Base-by-base conservation (phyloP, 2,329 filamentous ascomycete species). In the Lecanicillium sp. region DNA sequence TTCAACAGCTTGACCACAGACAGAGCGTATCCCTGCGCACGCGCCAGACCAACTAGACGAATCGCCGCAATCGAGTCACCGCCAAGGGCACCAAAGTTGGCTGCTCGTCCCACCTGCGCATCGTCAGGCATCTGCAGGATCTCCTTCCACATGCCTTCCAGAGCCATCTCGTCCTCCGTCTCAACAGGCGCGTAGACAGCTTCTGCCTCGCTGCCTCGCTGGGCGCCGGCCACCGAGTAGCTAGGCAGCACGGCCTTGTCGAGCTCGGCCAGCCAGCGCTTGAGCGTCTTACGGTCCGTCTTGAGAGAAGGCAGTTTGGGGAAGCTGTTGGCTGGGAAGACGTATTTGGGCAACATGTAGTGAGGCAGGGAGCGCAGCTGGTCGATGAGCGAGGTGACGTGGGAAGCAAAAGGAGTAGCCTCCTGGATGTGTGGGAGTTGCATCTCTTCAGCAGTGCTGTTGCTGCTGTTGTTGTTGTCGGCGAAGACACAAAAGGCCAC, bases 31-130 rank as follows among this genome's bases (percentile, higher is more conserved):
- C 46, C 47, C 8, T 35, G 18, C 20, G 42, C 40, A 33, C 53
- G 55, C 32, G 46, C 36, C 14, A 45, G 55, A 31, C 68, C 62
- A 0, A 73, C 68, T 2, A 75, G 50, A 32, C 64, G 68, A 50
- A 67, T 69, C 3, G 59, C 59, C 5, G 49, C 38, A 5, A 65
- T 51, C 0, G 62, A 65, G 42, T 62, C 59, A 18, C 62, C 62
- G 5, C 61, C 60, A 1, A 64, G 48, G 3, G 49, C 47, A 38
- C 60, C 55, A 44, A 66, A 64, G 40, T 54, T 55, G 30, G 58
- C 51, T 12, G 45, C 45, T 3, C 42, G 35, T 14, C 47, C 46
- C 14, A 52, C n/a, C 27, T n/a, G 27, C 12, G n/a, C 39, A 38
- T 12, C 40, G 17, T 41, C 38, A 8, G 34, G 22, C 9, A 35